These are phyloP conservation scores for Monosporascus sp. DNA, from an alignment of 2,329 filamentous ascomycete genomes.

Conservation along the genomic window DNA sequence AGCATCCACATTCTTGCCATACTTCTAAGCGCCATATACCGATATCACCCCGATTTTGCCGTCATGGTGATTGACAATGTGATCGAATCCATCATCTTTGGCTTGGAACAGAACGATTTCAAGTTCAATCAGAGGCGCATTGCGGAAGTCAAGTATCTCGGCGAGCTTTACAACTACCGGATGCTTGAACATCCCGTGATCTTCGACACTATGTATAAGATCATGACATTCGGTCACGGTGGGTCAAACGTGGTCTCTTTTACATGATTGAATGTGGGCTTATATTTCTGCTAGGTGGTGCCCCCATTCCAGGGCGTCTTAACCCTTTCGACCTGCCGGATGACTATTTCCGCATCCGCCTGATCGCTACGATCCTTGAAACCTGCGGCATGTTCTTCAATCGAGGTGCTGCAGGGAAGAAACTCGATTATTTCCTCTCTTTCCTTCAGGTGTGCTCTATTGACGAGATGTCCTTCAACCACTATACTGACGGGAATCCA, in stretches of 20 bases:
- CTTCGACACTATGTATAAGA: slow-evolving; percentile 91
- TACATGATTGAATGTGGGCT: slow-evolving; percentile 5
- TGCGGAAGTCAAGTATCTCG: slow-evolving; percentile 92
- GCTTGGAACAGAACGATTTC: slow-evolving; percentile 94
- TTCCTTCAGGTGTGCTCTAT: slow-evolving; percentile 71
- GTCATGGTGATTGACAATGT: slow-evolving; percentile 89
- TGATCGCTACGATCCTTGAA: slow-evolving; percentile 85
- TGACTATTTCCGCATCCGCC: slow-evolving; percentile 91
- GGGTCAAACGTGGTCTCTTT: slow-evolving; percentile 20
- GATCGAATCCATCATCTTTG: slow-evolving; percentile 80
- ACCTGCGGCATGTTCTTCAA: slow-evolving; percentile 97
- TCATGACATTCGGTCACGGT: slow-evolving; percentile 88
- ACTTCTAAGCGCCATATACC: slow-evolving; percentile 79
- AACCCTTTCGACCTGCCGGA: slow-evolving; percentile 83
- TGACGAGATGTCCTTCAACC: slow-evolving; percentile 2
- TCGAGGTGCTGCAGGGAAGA: slow-evolving; percentile 89
- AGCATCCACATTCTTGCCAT: slow-evolving; percentile 93
- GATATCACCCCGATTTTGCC: slow-evolving; percentile 88
- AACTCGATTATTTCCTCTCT: slow-evolving; percentile 93
- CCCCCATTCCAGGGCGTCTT: slow-evolving; percentile 70
- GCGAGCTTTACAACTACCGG: slow-evolving; percentile 95
- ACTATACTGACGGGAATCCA: slow-evolving; percentile 29
- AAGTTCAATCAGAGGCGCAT: slow-evolving; percentile 93
- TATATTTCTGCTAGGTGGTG: slow-evolving; percentile 52
- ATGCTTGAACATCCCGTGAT: slow-evolving; percentile 94